Evolutionary conservation across 805 yeast species (phyloP).

Genomic region (Schizosaccharomyces pombe): DNA sequence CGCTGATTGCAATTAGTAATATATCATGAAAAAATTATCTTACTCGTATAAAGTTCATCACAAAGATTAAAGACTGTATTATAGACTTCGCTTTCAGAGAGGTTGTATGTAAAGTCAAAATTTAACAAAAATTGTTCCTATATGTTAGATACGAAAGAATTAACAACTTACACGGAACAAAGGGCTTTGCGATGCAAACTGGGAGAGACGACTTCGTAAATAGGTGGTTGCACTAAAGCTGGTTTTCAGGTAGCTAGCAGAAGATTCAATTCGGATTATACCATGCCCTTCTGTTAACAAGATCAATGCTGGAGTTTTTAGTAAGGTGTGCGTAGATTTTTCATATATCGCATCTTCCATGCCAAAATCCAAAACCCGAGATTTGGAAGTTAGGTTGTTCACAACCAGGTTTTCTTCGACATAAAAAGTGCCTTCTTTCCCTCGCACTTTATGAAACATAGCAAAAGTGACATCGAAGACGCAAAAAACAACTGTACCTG

Average conservation of each 20-base stretch:
- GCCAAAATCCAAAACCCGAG: background rate
- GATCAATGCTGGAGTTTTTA: background rate
- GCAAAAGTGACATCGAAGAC: background rate
- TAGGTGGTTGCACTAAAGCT: background rate
- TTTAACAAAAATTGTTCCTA: background rate
- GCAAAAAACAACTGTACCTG: background rate
- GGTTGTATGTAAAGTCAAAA: background rate
- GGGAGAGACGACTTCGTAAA: background rate
- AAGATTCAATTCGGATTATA: background rate
- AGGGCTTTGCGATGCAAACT: background rate
- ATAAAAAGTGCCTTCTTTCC: background rate
- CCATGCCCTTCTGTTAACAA: background rate
- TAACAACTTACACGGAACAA: background rate
- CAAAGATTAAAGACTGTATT: background rate
- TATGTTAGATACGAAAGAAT: background rate
- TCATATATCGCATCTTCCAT: background rate
- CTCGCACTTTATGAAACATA: background rate
- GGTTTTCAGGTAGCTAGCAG: background rate
- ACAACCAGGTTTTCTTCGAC: background rate
- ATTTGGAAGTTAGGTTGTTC: background rate
- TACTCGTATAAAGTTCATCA: background rate
- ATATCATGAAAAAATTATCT: background rate
- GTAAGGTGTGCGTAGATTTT: background rate
- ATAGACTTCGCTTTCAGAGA: background rate
- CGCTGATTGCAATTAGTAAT: background rate